Evolutionary conservation across 257 asterid species (phyloP), one percentile per base, ranked within the genome.

Genomic region (Solanum virginianum): DNA sequence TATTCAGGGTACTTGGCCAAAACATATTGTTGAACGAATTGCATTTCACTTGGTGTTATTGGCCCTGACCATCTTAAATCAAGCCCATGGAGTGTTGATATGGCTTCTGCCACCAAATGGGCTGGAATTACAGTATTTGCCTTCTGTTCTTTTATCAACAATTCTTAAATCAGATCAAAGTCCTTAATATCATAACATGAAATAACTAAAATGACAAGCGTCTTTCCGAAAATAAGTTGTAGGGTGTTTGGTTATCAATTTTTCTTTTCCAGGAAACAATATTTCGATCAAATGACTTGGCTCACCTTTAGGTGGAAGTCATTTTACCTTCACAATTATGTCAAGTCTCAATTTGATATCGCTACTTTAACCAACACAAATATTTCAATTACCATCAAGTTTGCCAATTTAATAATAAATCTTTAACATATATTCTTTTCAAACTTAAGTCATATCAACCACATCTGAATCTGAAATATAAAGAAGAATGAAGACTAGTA

Each of bases 61-160:
- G 98, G 98, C 12, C 97, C 97, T 17, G 97, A 94, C 98, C 98
- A 94, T 82, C 98, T 88, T 1, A 94, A 93, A 86, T 92, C 97
- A 51, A 91, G 88, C 15, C 98, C 98, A 47, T 90, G 90, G 68
- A 94, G 95, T 36, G 94, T 94, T 10, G 98, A 94, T 88, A 94
- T 94, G 39, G 97, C 98, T 85, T 94, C 98, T 0, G 98, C 97
- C 16, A 94, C 91, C 41, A 93, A 85, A 87, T 94, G 97, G 0
- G 97, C 97, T 4, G 97, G 98, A 70, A 94, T 93, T 86, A 94
- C 86, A 32, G 92, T 89, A n/a, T 90, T 90, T 54, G 89, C 92
- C 87, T 93, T 94, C 97, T 93, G 93, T 87, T 87, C 47, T 65
- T 71, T 69, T 26, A 84, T 62, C 54, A 81, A 59, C 43, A 81